Conservation (phyloP, 345 rosid species). For the Eucalyptus sp. region DNA sequence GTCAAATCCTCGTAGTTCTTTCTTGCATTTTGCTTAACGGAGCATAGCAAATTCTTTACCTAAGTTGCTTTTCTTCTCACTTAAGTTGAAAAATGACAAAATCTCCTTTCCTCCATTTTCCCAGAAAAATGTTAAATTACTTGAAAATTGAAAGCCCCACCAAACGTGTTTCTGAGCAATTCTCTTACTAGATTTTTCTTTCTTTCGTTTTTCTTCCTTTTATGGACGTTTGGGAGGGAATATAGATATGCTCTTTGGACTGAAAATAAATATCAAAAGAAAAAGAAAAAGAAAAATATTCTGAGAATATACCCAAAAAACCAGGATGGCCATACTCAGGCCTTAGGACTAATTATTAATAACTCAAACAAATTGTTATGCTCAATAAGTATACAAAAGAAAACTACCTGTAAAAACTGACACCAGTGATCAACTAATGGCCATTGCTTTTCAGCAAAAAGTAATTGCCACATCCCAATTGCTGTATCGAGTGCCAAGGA, state of each 20-base stretch:
- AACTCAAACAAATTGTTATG: background rate
- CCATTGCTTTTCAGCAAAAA: constrained; percentile 95
- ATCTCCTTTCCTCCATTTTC: background rate
- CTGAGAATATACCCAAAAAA: background rate
- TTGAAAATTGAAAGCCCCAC: background rate
- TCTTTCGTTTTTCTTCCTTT: background rate
- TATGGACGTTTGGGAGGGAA: background rate
- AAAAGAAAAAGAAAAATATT: background rate
- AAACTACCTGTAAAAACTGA: constrained; percentile 83
- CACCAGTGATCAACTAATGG: constrained; percentile 94
- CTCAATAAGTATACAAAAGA: background rate
- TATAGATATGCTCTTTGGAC: background rate
- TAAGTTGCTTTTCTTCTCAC: background rate
- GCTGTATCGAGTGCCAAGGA: constrained; percentile 98
- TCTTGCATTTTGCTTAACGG: background rate
- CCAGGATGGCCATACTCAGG: background rate
- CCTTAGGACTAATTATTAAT: background rate
- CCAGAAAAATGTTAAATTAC: background rate
- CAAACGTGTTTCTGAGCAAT: background rate
- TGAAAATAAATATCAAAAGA: background rate
- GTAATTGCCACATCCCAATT: constrained; percentile 97
- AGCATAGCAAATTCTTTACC: background rate
- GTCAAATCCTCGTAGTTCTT: background rate
- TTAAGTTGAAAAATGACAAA: background rate
- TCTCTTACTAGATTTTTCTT: background rate